Base-by-base conservation (phyloP, 208 protist genomes). In the Crithidia sp. region DNA sequence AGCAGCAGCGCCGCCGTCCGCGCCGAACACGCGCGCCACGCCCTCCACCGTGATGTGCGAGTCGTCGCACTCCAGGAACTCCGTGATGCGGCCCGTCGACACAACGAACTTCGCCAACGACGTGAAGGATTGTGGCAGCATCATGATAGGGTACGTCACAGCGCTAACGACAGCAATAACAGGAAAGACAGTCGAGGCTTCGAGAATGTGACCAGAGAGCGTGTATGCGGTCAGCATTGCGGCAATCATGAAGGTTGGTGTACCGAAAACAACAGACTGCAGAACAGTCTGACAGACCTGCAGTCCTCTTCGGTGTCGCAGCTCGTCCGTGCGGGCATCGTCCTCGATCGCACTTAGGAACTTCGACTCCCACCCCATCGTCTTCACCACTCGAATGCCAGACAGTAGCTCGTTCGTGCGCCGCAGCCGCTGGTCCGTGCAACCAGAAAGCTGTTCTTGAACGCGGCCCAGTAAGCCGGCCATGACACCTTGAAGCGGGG, bases 361-460 rank as follows among this genome's bases (percentile, higher is more conserved):
- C 49, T 45, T 61, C 16, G 84, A 66, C 73, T 98, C 96, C 94
- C 94, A 98, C 9, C 85, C 87, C 85, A 95, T 98, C 16, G 96
- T 84, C 86, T 99, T 99, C 53, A 95, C 92, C 0, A 98, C 76
- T 39, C 94, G 86, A 5, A 99, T 97, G 4, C 88, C 88, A 19
- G 79, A 77, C 10, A 99, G 65, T 39, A 98, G 79, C 74, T 99
- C 96, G 74, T 96, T 98, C 10, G 92, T 96, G 12, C 81, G 67
- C 63, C 94, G 94, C 50, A 98, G 72, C 60, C 97, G 91, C 36
- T 71, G 76, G 76, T 99, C 97, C 2, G 83, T 97, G 56, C 66
- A 62, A 13, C 43, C 59, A 16, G 88, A 67, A 39, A 45, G 87
- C 5, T 49, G 41, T 17, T 17, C 47, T 16, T 82, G 77, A 47